These are phyloP conservation scores for Gossypium davidsonii DNA, from an alignment of 441 rosid species.

Conservation along the genomic window DNA sequence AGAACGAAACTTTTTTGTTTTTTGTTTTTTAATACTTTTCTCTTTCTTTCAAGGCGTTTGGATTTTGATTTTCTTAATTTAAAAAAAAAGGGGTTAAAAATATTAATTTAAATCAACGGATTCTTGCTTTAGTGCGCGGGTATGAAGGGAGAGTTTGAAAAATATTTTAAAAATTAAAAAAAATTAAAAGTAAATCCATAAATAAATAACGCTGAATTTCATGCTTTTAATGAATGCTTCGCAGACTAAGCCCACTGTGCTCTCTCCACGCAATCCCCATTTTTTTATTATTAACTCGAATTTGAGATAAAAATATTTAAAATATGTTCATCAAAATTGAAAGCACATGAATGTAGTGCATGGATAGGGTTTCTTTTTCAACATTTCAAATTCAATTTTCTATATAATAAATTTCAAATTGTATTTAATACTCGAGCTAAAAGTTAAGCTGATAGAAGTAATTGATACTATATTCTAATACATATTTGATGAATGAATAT, in stretches of 20 bases:
- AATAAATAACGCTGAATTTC: constrained; percentile 51
- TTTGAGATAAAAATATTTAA: too few species aligned
- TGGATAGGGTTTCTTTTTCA: too few species aligned
- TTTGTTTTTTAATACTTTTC: background rate
- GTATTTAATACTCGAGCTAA: too few species aligned
- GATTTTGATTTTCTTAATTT: background rate
- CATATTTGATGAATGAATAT: too few species aligned
- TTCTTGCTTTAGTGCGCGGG: constrained; percentile 72
- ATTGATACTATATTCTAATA: too few species aligned
- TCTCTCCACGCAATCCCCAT: background rate
- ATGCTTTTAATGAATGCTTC: constrained; percentile 31
- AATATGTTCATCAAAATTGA: too few species aligned
- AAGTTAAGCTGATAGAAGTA: too few species aligned
- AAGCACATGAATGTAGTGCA: too few species aligned
- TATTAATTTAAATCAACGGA: constrained; percentile 45
- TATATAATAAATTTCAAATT: too few species aligned
- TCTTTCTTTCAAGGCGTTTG: background rate
- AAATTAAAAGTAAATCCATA: background rate
- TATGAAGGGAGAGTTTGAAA: constrained; percentile 56
- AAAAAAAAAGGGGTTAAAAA: background rate
- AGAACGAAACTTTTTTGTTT: background rate
- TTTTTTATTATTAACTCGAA: too few species aligned
- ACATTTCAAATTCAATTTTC: background rate
- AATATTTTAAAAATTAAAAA: background rate
- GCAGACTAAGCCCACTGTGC: constrained; percentile 1